Evolutionary conservation across 179 eudicot genomes (phyloP).

Genomic region (Corrigiola litoralis): DNA sequence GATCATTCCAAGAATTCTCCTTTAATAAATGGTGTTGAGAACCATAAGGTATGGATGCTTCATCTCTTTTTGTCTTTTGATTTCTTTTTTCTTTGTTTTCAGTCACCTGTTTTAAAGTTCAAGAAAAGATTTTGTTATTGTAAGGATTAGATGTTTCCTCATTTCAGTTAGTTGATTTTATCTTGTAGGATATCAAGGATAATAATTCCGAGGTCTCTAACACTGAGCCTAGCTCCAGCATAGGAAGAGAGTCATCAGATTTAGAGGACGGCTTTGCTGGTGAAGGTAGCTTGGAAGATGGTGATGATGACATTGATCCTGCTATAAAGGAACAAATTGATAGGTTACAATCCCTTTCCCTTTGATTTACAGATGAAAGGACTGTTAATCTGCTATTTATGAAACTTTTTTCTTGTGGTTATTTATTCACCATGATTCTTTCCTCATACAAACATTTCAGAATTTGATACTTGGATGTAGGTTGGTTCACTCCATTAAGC

Average conservation of each 20-base stretch:
- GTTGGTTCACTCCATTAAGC: no score
- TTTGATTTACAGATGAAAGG: no score
- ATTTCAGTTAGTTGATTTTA: no score
- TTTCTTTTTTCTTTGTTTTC: constrained; percentile 4
- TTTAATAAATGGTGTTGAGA: constrained; percentile 29
- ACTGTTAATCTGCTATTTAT: no score
- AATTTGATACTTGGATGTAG: no score
- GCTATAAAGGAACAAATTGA: constrained; percentile 71
- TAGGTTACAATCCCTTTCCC: no score
- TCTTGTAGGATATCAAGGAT: constrained; percentile 51
- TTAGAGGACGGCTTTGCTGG: constrained; percentile 37
- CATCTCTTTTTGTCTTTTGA: background rate
- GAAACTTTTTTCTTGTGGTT: no score
- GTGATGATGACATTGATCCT: constrained; percentile 78
- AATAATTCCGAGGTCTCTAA: constrained; percentile 28
- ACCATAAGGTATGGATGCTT: constrained; percentile 38
- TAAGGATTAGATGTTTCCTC: no score
- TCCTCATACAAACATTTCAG: no score
- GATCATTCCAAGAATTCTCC: constrained; percentile 54
- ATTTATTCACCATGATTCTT: no score
- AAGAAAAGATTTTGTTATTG: background rate
- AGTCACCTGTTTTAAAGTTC: background rate
- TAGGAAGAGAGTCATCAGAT: constrained; percentile 39
- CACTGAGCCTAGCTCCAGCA: constrained; percentile 23
- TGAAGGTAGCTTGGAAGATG: constrained; percentile 52